Base-by-base conservation (phyloP, 257 asterid genomes). In the Sherardia arvensis region DNA sequence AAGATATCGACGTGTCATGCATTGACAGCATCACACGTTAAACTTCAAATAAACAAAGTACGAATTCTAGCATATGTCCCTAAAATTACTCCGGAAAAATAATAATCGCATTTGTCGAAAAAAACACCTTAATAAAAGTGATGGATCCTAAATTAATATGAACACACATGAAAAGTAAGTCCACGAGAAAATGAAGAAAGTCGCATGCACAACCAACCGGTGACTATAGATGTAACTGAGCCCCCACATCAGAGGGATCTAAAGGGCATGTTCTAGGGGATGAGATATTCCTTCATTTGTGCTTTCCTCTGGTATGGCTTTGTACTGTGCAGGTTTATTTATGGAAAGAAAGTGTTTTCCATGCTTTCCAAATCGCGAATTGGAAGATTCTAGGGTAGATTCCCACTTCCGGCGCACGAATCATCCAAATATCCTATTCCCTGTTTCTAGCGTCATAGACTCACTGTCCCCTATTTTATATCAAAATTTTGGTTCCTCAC, bases 351-450 rank as follows among this genome's bases (percentile, higher is more conserved):
- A 0, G 32, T 47, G 51, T 36, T 53, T 53, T 53, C 30, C 59
- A 6, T 51, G 69, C 74, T 55, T 61, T 47, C 43, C 51, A 14
- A 53, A 43, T 43, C 58, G 26, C 25, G 7, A 49, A 3, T 8
- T 11, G 58, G 81, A 15, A 78, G 85, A 80, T 82, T 78, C 86
- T 25, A 9, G 8, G 53, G 73, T 27, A 75, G 84, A 79, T 77
- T 75, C 43, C 43, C 43, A 34, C 17, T 12, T 38, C 47, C 47
- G 47, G 47, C 81, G 71, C 20, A 2, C 67, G 86, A 76, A 80
- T 81, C 71, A 79, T 83, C 70, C 79, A 45, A 64, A 61, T 55
- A 63, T 49, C 55, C 63, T 61, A 59, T 30, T 8, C 25, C 59
- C 61, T 10, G 11, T 18, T 28, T 30, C 67, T 72, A 55, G 54